These are phyloP conservation scores for Yamadazyma triangularis DNA, from an alignment of 1,139 yeast species.

Conservation along the genomic window DNA sequence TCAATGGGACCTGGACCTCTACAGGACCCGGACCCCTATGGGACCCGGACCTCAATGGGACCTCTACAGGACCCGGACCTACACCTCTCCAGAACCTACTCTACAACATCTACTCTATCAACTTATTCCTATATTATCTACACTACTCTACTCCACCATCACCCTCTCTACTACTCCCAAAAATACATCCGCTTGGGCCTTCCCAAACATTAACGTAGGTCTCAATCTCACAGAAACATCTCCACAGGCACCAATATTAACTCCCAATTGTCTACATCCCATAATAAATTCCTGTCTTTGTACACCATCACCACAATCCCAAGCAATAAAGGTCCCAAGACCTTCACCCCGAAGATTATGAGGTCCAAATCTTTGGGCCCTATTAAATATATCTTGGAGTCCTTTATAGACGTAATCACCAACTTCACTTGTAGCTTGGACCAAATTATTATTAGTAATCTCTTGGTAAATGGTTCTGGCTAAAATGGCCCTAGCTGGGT, in stretches of 20 bases:
- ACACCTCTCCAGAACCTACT: too few relatives aligned
- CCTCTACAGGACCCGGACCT: too few relatives aligned
- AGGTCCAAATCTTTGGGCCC: slow-evolving; percentile 53
- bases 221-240: slow-evolving; percentile 69
- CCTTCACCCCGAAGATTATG: slow-evolving; percentile 67
- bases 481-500: slow-evolving; percentile 72
- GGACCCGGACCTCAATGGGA: too few relatives aligned
- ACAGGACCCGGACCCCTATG: too few relatives aligned
- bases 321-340: slow-evolving; percentile 76
- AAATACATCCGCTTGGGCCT: slow-evolving; percentile 70
- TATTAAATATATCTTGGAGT: slow-evolving; percentile 42
- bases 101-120: too few relatives aligned
- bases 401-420: slow-evolving; percentile 59
- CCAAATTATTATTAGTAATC: slow-evolving; percentile 55
- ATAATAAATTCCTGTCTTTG: slow-evolving; percentile 56
- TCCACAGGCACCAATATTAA: slow-evolving; percentile 81
- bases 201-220: slow-evolving; percentile 70
- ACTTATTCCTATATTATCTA: too few relatives aligned
- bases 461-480: slow-evolving; percentile 69
- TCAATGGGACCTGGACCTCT: too few relatives aligned
- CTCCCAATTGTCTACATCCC: slow-evolving; percentile 56
- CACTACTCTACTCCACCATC: slow-evolving; percentile 2
- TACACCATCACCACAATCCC: slow-evolving; percentile 54
- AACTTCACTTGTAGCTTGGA: slow-evolving; percentile 49
- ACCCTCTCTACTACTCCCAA: slow-evolving; percentile 39